phyloP scores from a whole-genome alignment of 2,329 filamentous ascomycete genomes.

The Penicillium sp. region DNA sequence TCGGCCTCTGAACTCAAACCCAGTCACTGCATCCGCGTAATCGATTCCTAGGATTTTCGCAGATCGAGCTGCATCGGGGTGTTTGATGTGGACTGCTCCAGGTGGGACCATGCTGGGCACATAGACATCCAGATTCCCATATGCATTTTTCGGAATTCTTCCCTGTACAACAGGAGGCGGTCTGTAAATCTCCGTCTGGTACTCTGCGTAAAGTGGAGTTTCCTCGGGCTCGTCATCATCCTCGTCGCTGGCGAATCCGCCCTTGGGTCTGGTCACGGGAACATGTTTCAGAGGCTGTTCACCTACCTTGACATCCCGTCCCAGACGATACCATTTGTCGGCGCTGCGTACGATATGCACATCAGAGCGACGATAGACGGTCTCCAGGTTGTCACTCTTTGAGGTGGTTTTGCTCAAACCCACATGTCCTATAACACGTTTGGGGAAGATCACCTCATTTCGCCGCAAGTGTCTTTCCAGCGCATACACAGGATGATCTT shows the following conservation, averaged over 20 bases:
- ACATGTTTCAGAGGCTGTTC: conserved; percentile 83
- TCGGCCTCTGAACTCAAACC: conserved; percentile 84
- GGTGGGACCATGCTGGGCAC: conserved; percentile 66
- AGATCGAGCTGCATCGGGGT: conserved; percentile 67
- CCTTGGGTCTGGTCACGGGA: conserved; percentile 50
- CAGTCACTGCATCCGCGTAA: conserved; percentile 85
- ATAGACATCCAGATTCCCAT: conserved; percentile 66
- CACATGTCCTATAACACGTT: conserved; percentile 75
- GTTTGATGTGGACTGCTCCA: conserved; percentile 61
- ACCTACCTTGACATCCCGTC: conserved; percentile 74
- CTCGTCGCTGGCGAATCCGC: conserved; percentile 38
- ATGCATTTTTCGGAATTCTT: conserved; percentile 65
- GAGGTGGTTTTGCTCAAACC: conserved; percentile 52
- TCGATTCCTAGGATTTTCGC: conserved; percentile 78
- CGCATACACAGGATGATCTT: conserved; percentile 80
- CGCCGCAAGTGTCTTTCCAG: conserved; percentile 81
- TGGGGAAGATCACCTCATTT: conserved; percentile 79
- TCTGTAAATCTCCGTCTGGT: conserved; percentile 70
- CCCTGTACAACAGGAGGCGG: conserved; percentile 77
- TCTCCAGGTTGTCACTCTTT: conserved; percentile 64
- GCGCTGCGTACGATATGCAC: conserved; percentile 76
- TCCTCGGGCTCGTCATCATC: conserved; percentile 57
- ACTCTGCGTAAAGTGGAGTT: conserved; percentile 61
- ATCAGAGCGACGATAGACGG: conserved; percentile 79
- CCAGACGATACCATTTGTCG: conserved; percentile 89